phyloP scores from a whole-genome alignment of 1,139 yeast genomes.

The Suhomyces terraborum region DNA sequence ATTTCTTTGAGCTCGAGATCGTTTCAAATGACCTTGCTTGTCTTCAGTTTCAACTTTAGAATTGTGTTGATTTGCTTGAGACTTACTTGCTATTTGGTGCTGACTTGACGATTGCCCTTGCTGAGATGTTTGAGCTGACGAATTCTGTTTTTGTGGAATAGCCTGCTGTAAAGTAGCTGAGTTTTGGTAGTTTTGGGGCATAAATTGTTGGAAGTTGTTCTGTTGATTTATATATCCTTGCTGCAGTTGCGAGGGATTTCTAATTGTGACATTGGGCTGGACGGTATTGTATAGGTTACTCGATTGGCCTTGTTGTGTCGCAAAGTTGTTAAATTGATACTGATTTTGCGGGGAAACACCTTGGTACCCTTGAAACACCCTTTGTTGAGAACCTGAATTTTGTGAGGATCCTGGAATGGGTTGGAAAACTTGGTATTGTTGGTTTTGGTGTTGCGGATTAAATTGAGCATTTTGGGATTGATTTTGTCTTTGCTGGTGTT shows the following conservation, averaged over 20 bases:
- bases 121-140: slow-evolving; percentile 7
- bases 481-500: slow-evolving; percentile 14
- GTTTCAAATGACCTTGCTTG: slow-evolving; percentile 1
- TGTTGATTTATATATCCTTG: slow-evolving; percentile 15
- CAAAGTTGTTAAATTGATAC: slow-evolving; percentile 15
- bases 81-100: slow-evolving; percentile 8
- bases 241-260: slow-evolving; percentile 14
- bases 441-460: slow-evolving; percentile 15
- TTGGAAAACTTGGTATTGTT: slow-evolving; percentile 8
- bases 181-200: slow-evolving; percentile 15
- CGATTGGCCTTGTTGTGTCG: slow-evolving; percentile 10
- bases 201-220: slow-evolving; percentile 17
- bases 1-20: slow-evolving; percentile 1
- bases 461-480: slow-evolving; percentile 12
- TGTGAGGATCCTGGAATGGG: slow-evolving; percentile 15
- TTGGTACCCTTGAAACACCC: slow-evolving; percentile 20
- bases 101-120: background rate
- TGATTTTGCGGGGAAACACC: slow-evolving; percentile 16
- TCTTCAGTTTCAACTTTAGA: background rate
- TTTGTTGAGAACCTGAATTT: slow-evolving; percentile 17
- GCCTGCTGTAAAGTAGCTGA: slow-evolving; percentile 9
- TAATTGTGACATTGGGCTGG: slow-evolving; percentile 17
- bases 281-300: slow-evolving; percentile 10
- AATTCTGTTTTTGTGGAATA: slow-evolving; percentile 4
- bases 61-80: background rate